Conservation (phyloP, 129 eudicot species). For the Tagetes patula region DNA sequence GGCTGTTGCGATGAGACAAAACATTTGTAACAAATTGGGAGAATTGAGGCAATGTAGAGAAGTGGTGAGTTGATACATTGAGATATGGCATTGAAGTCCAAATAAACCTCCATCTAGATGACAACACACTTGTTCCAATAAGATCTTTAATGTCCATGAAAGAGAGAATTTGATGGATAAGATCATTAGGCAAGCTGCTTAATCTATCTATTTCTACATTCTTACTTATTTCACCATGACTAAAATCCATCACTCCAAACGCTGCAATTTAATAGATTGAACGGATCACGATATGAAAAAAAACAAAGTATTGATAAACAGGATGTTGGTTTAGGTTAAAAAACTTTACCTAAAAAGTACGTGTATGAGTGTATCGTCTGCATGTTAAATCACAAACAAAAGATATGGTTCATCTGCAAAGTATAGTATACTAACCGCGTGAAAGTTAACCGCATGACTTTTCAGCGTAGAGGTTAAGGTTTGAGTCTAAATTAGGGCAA, state of each 20-base stretch:
- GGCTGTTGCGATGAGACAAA: slow-evolving; percentile 7
- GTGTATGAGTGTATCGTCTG: neutral
- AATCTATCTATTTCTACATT: too few species aligned
- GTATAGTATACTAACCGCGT: too few species aligned
- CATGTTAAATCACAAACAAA: neutral
- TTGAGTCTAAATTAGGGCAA: too few species aligned
- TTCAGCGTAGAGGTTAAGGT: neutral
- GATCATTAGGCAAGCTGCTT: too few species aligned
- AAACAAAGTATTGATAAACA: too few species aligned
- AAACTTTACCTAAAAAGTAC: too few species aligned
- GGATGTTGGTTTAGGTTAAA: neutral
- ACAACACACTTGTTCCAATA: neutral
- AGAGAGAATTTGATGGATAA: too few species aligned
- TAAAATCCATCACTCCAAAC: neutral
- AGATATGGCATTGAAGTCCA: slow-evolving; percentile 15
- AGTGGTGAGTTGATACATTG: neutral
- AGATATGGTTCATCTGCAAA: neutral
- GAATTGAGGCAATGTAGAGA: neutral
- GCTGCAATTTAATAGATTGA: neutral
- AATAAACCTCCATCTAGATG: slow-evolving; percentile 7
- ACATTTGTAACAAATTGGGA: slow-evolving; percentile 14
- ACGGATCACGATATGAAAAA: neutral
- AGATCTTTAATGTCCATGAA: too few species aligned
- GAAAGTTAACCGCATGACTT: too few species aligned
- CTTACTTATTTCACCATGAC: too few species aligned